Percentiles rank a stretch among this genome's conserved stretches.
Evolutionary conservation across 495 filamentous ascomycete species (phyloP).

Genomic region (Xylaria flabelliformis): DNA sequence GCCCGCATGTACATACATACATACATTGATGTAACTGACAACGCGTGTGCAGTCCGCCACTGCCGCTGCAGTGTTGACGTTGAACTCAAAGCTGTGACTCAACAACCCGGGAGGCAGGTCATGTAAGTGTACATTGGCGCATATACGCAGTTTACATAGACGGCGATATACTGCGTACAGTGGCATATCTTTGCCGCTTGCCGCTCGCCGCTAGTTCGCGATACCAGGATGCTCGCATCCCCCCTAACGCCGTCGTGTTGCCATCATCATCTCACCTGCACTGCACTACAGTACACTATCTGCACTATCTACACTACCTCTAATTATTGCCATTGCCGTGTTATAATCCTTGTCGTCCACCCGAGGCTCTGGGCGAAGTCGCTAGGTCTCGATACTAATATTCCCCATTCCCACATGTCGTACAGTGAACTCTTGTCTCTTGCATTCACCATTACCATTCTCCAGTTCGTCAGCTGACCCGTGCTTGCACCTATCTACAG

Average conservation of each 20-base stretch:
- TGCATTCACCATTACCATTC: background rate
- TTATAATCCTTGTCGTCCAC: constrained; percentile 7
- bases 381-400: constrained; percentile 3
- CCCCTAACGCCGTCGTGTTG: constrained; percentile 19
- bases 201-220: background rate
- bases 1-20: background rate
- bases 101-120: background rate
- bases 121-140: background rate
- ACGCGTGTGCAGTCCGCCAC: constrained; percentile 18
- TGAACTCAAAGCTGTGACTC: constrained; percentile 23
- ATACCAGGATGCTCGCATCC: constrained; percentile 1
- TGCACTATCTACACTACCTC: background rate
- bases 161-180: background rate
- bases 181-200: constrained; percentile 2
- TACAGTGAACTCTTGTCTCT: background rate
- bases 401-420: background rate
- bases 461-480: constrained; percentile 12
- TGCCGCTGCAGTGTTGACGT: constrained; percentile 16
- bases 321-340: background rate
- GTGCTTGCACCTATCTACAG: background rate
- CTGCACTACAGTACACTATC: background rate
- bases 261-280: constrained; percentile 18
- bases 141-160: background rate
- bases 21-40: constrained; percentile 1
- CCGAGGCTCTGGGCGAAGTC: background rate